Percentiles rank a stretch among this genome's conserved stretches.
These are phyloP conservation scores for Phytophthora europaea DNA, from an alignment of 352 stramenopile genomes.

Conservation along the genomic window DNA sequence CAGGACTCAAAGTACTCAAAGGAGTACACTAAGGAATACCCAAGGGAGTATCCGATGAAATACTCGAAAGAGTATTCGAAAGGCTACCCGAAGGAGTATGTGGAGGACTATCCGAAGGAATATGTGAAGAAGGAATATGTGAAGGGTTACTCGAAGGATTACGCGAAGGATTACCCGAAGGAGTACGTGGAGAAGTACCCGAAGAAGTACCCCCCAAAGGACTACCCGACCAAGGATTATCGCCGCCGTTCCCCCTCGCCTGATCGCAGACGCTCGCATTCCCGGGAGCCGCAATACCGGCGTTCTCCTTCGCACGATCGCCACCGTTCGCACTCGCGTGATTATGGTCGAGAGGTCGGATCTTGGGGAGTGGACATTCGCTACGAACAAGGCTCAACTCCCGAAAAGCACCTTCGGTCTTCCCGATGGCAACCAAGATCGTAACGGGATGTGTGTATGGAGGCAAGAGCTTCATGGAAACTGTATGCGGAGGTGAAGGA, in stretches of 20 bases:
- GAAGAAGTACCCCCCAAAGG: constrained; percentile 14
- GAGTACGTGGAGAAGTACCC: constrained; percentile 23
- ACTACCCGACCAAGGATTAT: constrained; percentile 34
- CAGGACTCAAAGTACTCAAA: constrained; percentile 6
- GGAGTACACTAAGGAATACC: constrained; percentile 18
- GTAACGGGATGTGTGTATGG: constrained; percentile 19
- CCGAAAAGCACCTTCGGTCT: constrained; percentile 37
- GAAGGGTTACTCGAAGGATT: constrained; percentile 21
- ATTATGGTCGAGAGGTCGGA: constrained; percentile 27
- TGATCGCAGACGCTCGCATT: constrained; percentile 30
- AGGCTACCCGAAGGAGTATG: constrained; percentile 15
- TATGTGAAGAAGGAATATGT: constrained; percentile 24
- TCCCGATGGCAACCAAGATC: constrained; percentile 44
- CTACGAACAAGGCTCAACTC: constrained; percentile 17
- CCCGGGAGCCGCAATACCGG: constrained; percentile 24
- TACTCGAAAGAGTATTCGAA: constrained; percentile 30
- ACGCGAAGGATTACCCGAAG: constrained; percentile 28
- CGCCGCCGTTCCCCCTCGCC: constrained; percentile 27
- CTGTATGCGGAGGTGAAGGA: neutral
- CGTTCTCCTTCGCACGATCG: constrained; percentile 33
- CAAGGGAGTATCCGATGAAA: constrained; percentile 12
- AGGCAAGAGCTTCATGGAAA: neutral
- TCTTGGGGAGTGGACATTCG: constrained; percentile 26
- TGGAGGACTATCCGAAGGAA: constrained; percentile 11
- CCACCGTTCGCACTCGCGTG: constrained; percentile 32